A percentile compares a stretch with the other conserved stretches of the same genome.
phyloP scores from a whole-genome alignment of 139 green algal species.

The Dunaliella primolecta region DNA sequence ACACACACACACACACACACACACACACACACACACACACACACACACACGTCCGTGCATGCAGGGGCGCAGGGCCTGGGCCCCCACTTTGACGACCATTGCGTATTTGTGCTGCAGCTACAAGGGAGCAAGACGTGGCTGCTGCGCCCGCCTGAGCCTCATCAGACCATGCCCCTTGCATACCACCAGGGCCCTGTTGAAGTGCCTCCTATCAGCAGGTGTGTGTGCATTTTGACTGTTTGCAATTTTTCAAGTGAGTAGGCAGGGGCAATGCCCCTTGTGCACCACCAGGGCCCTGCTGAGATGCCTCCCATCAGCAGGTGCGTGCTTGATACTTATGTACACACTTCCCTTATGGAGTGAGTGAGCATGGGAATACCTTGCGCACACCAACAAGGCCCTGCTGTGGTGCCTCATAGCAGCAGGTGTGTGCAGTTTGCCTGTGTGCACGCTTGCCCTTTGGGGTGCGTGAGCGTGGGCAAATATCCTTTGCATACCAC shows the following conservation, averaged over 20 bases:
- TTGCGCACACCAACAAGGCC: constrained; percentile 13
- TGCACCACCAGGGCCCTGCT: constrained; percentile 10
- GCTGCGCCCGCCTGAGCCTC: constrained; percentile 19
- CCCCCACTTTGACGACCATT: constrained; percentile 49
- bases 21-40: background rate
- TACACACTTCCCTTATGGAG: too few species aligned
- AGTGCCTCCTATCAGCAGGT: background rate
- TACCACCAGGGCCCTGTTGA: constrained; percentile 13
- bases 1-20: background rate
- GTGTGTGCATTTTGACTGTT: background rate
- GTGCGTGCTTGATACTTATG: background rate
- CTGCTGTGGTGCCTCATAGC: background rate
- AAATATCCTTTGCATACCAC: too few species aligned
- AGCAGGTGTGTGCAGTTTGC: too few species aligned
- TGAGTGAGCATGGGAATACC: too few species aligned
- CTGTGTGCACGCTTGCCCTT: too few species aligned
- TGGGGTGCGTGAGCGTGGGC: too few species aligned
- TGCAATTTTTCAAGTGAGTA: too few species aligned
- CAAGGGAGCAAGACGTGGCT: constrained; percentile 36
- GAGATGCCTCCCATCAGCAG: background rate
- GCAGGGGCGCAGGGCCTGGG: constrained; percentile 28
- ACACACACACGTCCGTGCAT: background rate
- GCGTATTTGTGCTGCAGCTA: constrained; percentile 38
- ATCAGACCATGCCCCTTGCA: constrained; percentile 21
- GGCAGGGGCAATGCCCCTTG: constrained; percentile 27